Percentiles rank a stretch among this genome's conserved stretches.
These are phyloP conservation scores for Macrocystidia cucumis DNA, from an alignment of 1,284 basidiomycete genomes.

Conservation along the genomic window DNA sequence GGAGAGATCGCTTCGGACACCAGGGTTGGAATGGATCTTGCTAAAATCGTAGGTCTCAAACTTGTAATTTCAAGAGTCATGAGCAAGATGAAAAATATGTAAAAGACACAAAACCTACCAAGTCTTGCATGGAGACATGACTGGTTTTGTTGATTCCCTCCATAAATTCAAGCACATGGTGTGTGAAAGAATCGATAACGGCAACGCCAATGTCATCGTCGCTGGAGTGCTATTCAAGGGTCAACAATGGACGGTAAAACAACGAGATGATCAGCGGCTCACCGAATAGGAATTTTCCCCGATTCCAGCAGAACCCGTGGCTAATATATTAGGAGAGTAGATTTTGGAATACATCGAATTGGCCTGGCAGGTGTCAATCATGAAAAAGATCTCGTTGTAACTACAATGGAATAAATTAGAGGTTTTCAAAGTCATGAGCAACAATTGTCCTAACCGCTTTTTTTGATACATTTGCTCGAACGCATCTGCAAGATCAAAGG, in stretches of 20 bases:
- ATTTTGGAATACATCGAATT: conserved; percentile 94
- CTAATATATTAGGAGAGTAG: conserved; percentile 93
- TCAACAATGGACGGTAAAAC: conserved; percentile 1
- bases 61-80: conserved; percentile 34
- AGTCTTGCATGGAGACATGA: conserved; percentile 73
- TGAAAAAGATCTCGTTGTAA: conserved; percentile 96
- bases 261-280: conserved; percentile 20
- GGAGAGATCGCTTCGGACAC: conserved; percentile 84
- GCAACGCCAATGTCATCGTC: conserved; percentile 93
- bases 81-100: conserved; percentile 1
- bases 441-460: conserved; percentile 53
- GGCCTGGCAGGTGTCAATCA: conserved; percentile 98
- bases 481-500: conserved; percentile 93
- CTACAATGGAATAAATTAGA: conserved; percentile 29
- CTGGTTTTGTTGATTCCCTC: conserved; percentile 91
- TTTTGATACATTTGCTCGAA: conserved; percentile 99
- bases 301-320: conserved; percentile 85
- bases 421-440: neutral
- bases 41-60: conserved; percentile 75
- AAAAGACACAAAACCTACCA: conserved; percentile 45
- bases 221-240: conserved; percentile 66
- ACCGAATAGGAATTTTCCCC: conserved; percentile 94
- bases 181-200: conserved; percentile 94
- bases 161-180: conserved; percentile 87
- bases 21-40: conserved; percentile 79